Base-by-base conservation (phyloP, 2,329 filamentous ascomycete genomes). In the Elsinoe australis region DNA sequence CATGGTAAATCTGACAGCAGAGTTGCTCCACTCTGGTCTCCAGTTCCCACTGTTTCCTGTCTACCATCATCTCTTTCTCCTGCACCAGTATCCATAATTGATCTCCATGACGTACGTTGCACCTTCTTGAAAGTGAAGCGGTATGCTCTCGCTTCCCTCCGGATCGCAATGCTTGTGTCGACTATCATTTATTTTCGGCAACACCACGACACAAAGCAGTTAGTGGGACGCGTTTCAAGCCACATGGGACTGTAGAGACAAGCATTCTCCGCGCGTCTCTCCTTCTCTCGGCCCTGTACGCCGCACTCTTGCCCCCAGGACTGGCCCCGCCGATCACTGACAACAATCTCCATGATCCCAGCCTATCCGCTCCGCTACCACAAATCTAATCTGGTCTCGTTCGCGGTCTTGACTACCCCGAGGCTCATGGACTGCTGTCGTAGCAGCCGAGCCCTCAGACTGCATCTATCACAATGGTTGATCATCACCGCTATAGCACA, bases 211-310 rank as follows among this genome's bases (percentile, higher is more conserved):
- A 15, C 22, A 5, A 10, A 31, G 22, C 39, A 29, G 19, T 14
- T 29, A n/a, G 39, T 44, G 26, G 26, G 39, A 44, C 39, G 39
- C 39, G 39, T 44, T 26, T 18, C 31, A 26, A 31, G 39, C 39
- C 39, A 44, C 39, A 44, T 44, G 39, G 39, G 26, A 44, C 15
- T 31, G 17, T 19, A 5, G 8, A 29, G 39, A 44, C 39, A 44
- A 44, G 39, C 39, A 29, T 44, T 44, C 39, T 44, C 39, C 39
- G 39, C 39, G 39, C 39, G 39, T 44, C 39, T 44, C 26, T 29
- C 7, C 6, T 7, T 29, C 26, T 29, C 26, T 29, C 26, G 26
- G 26, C 26, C 6, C 12, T 29, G 26, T 12, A 6, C 26, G 6
- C 12, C 26, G 26, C 12, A 6, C 26, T 29, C 39, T 44, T 41